Base-by-base conservation (phyloP, 495 filamentous ascomycete genomes). In the Cudoniella acicularis region DNA sequence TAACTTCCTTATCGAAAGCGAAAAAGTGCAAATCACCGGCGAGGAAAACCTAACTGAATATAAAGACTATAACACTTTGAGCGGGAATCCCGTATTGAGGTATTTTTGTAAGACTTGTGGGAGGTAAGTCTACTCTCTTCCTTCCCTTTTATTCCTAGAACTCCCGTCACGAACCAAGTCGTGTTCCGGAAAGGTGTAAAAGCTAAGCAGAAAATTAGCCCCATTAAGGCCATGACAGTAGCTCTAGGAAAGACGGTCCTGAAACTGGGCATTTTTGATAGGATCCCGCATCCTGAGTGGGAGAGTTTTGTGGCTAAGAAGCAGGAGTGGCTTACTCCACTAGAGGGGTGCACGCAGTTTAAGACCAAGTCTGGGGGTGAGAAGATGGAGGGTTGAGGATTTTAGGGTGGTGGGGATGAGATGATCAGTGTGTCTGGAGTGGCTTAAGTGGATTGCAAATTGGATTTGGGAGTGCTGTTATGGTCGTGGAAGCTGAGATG, bases 221-320 rank as follows among this genome's bases (percentile, higher is more conserved):
- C 74, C 6, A 72, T 78, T 26, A 69, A 69, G 46, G 72, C 69
- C 16, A 69, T 71, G 41, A 66, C 68, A 3, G 41, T n/a, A 58
- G 11, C 18, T 62, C 11, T 64, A 0, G 71, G 67, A 2, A 77
- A 72, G 52, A 59, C 69, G 2, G 59, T 78, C 6, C 21, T 77
- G 17, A 78, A 78, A 63, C 64, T 76, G 62, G 75, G 75, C 2
- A 73, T 78, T 30, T 73, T 76, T 54, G 70, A 69, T 11, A 67
- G 70, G 13, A 75, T 77, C 24, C 75, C 75, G 13, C 54, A 61
- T 25, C 75, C 75, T 4, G 72, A 74, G 52, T 57, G 58, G 52
- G 74, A 78, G 61, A 52, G 52, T 36, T 78, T 78, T 56, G 68
- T 52, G 4, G 49, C 45, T 8, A 67, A 72, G 41, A 54, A 64